phyloP scores from a whole-genome alignment of 768 basidiomycete species.

The Tricholoma terreum region DNA sequence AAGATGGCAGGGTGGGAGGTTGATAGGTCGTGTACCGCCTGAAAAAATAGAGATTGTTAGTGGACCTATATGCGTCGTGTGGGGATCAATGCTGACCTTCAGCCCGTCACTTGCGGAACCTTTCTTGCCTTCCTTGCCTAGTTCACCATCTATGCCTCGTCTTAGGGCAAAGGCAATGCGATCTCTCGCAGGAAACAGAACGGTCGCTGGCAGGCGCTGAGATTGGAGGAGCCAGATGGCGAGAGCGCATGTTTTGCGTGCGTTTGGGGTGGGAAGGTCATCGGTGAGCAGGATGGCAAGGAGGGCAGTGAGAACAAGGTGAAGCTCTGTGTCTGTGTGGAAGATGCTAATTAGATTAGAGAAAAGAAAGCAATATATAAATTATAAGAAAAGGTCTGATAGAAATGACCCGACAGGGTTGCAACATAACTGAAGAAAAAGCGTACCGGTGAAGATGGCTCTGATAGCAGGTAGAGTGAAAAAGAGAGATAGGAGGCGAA shows the following conservation, averaged over 20 bases:
- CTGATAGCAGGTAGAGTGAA: conserved; percentile 60
- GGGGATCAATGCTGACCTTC: conserved; percentile 45
- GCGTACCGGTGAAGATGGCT: conserved; percentile 59
- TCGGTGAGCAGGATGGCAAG: conserved; percentile 71
- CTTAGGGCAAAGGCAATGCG: conserved; percentile 69
- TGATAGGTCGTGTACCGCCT: conserved; percentile 75
- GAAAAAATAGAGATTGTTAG: neutral
- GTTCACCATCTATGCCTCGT: conserved; percentile 77
- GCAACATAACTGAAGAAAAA: neutral
- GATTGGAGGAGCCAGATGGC: conserved; percentile 72
- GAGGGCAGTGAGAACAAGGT: conserved; percentile 56
- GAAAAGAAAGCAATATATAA: conserved; percentile 1
- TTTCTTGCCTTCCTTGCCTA: conserved; percentile 88
- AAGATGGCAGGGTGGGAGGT: conserved; percentile 63
- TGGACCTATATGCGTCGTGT: conserved; percentile 1
- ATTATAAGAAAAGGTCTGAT: neutral
- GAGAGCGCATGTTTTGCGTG: conserved; percentile 81
- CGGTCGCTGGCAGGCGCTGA: conserved; percentile 61
- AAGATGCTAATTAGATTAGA: conserved; percentile 6
- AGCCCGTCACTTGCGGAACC: conserved; percentile 76
- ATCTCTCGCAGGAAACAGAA: conserved; percentile 60
- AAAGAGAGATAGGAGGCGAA: conserved; percentile 59
- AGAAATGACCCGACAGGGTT: too few species aligned
- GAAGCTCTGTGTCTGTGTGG: conserved; percentile 53
- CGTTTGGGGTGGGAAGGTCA: conserved; percentile 73